Evolutionary conservation across 2,329 filamentous ascomycete genomes (phyloP), one percentile per base, ranked within the genome.

Genomic region (Colletotrichum karsti): DNA sequence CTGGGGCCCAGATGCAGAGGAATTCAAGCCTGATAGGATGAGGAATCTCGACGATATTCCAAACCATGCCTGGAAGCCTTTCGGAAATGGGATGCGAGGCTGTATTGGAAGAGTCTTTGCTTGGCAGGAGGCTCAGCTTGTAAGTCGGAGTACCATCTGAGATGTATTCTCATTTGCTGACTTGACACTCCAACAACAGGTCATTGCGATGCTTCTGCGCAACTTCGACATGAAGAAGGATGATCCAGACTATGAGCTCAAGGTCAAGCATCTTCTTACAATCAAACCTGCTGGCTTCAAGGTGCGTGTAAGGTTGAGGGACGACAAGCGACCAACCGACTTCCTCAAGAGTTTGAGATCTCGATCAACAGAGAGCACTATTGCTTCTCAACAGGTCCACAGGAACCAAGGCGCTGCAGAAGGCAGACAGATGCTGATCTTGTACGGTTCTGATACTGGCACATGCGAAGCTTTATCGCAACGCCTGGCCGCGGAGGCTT

Each of bases 371-470:
- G n/a, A 13, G 13, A 44, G 2, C 28, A 22, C 28, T 8, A n/a
- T 0, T 7, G 12, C 20, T 7, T 22, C 10, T 6, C 28, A 30
- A 50, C 12, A 8, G 13, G 8, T 26, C 5, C 22, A 20, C 24
- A 8, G 26, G 35, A 20, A 24, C 9, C 20, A 1, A 0, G n/a
- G 8, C 8, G 5, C 18, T 0, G 13, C 48, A 28, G 15, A 35
- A 20, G 73, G 73, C 2, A 78, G 77, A 60, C 78, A 77, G 0
- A 76, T 93, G 72, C 85, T 84, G 15, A 85, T 93, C 35, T 83
- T 90, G 20, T 93, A 90, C 72, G 91, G 91, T 2, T 90, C 88
- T 20, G 91, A 92, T 73, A 87, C 86, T 0, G 91, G 91, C 1
- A 93, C 90, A 1, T 93, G 91, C 74, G 88, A 92, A 74, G 82